Evolutionary conservation across 495 filamentous ascomycete species (phyloP), one percentile per base, ranked within the genome.

Genomic region (Annulohypoxylon stygium): DNA sequence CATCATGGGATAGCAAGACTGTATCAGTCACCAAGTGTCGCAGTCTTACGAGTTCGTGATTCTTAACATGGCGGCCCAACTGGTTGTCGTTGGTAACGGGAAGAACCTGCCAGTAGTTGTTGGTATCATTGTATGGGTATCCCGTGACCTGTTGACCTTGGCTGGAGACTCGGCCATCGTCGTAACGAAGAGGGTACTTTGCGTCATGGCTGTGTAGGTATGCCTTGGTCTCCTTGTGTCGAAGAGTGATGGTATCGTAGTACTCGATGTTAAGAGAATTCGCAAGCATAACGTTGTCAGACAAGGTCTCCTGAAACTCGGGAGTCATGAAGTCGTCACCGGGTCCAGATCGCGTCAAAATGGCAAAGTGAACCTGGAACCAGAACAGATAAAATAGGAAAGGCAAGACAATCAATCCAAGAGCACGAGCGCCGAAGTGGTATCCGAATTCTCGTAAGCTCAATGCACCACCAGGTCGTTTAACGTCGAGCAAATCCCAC

Each of bases 301-400:
- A 93, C 61, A 99, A 83, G 5, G 97, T 98, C 83, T 97, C 95
- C 82, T 99, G 96, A 83, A 99, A 99, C 73, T 95, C 94, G 2
- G 96, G 96, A 11, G 91, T 93, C 96, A 99, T 99, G 84, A 99
- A 99, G 68, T 99, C 96, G 76, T 99, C 97, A 45, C 96, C 96
- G 50, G 96, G 96, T 34, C 96, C 96, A 39, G 95, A 98, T 57
- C 91, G 88, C 45, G 84, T 91, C 61, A 99, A 86, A 75, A 99
- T 93, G 25, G 93, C 86, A 79, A 99, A 98, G 82, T 99, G 96
- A 34, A 98, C 94, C 85, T 98, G 96, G 90, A 99, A 99, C 97
- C 97, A 99, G 86, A 99, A 99, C 33, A 99, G 88, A 80, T 98
- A 99, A 82, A 98, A 96, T 74, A 98, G 87, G 88, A 98, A 97